phyloP scores from a whole-genome alignment of 2,329 filamentous ascomycete species.

The Fusarium sp. region DNA sequence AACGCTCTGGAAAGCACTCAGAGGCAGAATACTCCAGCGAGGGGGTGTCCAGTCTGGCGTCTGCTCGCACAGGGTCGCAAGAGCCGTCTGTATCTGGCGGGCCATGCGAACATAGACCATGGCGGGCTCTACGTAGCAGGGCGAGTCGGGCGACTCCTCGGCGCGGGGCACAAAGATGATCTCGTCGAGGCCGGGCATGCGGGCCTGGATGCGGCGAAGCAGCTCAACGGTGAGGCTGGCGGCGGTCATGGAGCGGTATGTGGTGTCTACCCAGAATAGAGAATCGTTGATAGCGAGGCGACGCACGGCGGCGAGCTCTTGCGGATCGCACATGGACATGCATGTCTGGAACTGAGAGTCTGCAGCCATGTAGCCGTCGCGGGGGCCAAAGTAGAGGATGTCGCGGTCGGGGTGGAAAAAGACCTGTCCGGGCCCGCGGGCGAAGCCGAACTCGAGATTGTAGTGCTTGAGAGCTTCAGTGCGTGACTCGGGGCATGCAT shows the following conservation, averaged over 20 bases:
- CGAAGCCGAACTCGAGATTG: slow-evolving; percentile 53
- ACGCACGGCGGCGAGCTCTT: slow-evolving; percentile 53
- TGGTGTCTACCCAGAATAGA: slow-evolving; percentile 52
- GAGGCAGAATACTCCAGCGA: slow-evolving; percentile 51
- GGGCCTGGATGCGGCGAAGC: slow-evolving; percentile 50
- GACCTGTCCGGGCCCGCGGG: slow-evolving; percentile 52
- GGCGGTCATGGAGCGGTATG: slow-evolving; percentile 52
- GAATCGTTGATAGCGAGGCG: slow-evolving; percentile 58
- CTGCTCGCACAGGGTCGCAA: slow-evolving; percentile 46
- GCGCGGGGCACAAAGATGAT: slow-evolving; percentile 56
- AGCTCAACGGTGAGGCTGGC: slow-evolving; percentile 53
- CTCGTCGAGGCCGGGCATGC: slow-evolving; percentile 53
- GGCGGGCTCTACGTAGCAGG: slow-evolving; percentile 44
- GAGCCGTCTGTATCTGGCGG: slow-evolving; percentile 50
- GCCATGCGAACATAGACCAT: slow-evolving; percentile 50
- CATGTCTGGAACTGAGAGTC: slow-evolving; percentile 57
- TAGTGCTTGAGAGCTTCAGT: slow-evolving; percentile 55
- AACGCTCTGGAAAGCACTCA: slow-evolving; percentile 40
- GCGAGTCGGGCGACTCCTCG: slow-evolving; percentile 48
- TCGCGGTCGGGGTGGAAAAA: slow-evolving; percentile 55
- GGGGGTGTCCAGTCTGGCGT: slow-evolving; percentile 48
- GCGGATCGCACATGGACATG: slow-evolving; percentile 53
- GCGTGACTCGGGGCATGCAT: slow-evolving; percentile 58
- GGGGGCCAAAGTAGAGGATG: slow-evolving; percentile 59
- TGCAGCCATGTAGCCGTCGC: slow-evolving; percentile 56